These are phyloP conservation scores for Psilocybe cubensis DNA, from an alignment of 768 basidiomycete species.

Conservation along the genomic window DNA sequence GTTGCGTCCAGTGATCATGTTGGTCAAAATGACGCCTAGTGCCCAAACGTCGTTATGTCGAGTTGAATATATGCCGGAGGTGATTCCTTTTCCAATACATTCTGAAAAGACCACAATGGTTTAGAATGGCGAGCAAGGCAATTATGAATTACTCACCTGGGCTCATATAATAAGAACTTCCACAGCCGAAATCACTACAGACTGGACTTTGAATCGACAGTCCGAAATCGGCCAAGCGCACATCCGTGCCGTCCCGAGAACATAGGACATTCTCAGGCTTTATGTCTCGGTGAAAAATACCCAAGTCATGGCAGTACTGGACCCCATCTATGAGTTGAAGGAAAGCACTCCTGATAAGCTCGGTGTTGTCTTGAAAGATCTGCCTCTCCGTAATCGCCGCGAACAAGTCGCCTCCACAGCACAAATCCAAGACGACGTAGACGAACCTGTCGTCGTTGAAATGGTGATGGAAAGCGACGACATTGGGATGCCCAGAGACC, in stretches of 20 bases:
- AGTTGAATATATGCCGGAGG: conserved; percentile 56
- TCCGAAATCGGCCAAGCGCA: conserved; percentile 82
- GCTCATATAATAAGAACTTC: conserved; percentile 70
- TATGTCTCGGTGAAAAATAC: conserved; percentile 84
- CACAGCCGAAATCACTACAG: conserved; percentile 57
- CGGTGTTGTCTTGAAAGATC: conserved; percentile 59
- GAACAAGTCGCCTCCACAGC: conserved; percentile 69
- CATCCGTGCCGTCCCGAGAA: conserved; percentile 49
- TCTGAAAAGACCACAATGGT: conserved; percentile 38
- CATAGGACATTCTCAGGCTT: conserved; percentile 86
- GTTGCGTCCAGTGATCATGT: conserved; percentile 77
- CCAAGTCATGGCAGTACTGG: conserved; percentile 68
- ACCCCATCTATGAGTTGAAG: conserved; percentile 83
- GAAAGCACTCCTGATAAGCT: conserved; percentile 68
- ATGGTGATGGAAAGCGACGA: conserved; percentile 71
- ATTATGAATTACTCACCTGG: conserved; percentile 50
- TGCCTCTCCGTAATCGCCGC: conserved; percentile 62
- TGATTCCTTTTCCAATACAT: conserved; percentile 50
- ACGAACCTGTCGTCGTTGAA: conserved; percentile 63
- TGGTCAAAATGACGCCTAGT: conserved; percentile 79
- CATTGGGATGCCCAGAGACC: conserved; percentile 58
- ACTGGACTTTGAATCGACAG: conserved; percentile 53
- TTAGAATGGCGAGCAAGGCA: neutral
- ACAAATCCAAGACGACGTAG: conserved; percentile 69
- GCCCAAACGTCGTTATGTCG: conserved; percentile 75